Evolutionary conservation across 1,284 basidiomycete species (phyloP).

Genomic region (Polyporus tsugae): DNA sequence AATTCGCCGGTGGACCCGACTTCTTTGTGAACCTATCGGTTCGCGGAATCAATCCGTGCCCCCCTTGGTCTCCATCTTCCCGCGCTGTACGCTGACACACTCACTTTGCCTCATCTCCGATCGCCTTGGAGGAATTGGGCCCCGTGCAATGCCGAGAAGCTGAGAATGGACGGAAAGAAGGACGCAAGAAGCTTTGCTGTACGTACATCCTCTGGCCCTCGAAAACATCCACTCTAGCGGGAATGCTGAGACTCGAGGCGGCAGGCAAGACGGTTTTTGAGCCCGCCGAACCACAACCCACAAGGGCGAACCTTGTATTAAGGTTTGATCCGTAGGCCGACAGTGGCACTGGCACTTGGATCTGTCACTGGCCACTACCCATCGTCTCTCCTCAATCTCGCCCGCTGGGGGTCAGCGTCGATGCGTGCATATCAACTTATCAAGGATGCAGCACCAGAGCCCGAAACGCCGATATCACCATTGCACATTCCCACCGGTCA

Average conservation of each 20-base stretch:
- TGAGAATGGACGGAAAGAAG: neutral
- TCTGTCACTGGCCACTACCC: slow-evolving; percentile 2
- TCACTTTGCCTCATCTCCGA: slow-evolving; percentile 16
- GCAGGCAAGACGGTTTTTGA: neutral
- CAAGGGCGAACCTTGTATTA: slow-evolving; percentile 6
- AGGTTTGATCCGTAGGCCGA: slow-evolving; percentile 27
- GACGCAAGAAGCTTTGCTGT: neutral
- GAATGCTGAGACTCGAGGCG: neutral
- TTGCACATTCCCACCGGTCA: neutral
- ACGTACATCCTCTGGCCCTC: neutral
- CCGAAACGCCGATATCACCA: slow-evolving; percentile 15
- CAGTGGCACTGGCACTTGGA: slow-evolving; percentile 7
- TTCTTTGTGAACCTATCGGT: slow-evolving; percentile 32
- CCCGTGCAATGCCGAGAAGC: slow-evolving; percentile 12
- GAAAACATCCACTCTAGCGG: slow-evolving; percentile 4
- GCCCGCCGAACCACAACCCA: slow-evolving; percentile 4
- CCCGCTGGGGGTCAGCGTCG: neutral
- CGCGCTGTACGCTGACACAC: slow-evolving; percentile 28
- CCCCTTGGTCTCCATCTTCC: slow-evolving; percentile 22
- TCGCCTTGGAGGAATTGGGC: slow-evolving; percentile 7
- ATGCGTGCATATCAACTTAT: neutral
- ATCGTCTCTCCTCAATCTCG: slow-evolving; percentile 16
- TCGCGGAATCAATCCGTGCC: slow-evolving; percentile 29
- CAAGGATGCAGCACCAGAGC: neutral
- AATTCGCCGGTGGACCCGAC: slow-evolving; percentile 24